Base-by-base conservation (phyloP, 192 early-diverging fungal species). In the Rhizophagus clarus region DNA sequence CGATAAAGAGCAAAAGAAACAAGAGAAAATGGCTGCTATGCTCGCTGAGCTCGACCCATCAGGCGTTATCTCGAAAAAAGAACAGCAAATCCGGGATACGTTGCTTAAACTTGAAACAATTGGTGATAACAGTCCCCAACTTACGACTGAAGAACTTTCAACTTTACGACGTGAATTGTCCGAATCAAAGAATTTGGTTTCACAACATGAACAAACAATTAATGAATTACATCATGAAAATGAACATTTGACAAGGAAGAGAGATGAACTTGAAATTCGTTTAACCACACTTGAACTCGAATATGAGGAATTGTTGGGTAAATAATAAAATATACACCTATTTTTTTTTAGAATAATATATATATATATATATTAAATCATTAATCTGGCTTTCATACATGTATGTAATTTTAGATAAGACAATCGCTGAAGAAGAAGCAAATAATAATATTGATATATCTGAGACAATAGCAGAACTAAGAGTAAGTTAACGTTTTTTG, bases 11-110 rank as follows among this genome's bases (percentile, higher is more conserved):
- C 91, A 91, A 85, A 88, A 89, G 81, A 94, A 95, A 86, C 85
- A 89, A 51, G 94, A 95, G 77, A 94, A 93, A 87, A 94, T 97
- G 90, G 92, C 91, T 9, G 85, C 92, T 78, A 96, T 96, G 90
- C 92, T 95, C 88, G 90, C 89, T 9, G 89, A 93, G 68, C 90
- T 97, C 56, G 94, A 94, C 76, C 91, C 93, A 40, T 91, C 93
- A 34, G 88, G 86, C n/a, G 90, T 89, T 64, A 91, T 95, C 63
- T 86, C 88, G 24, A 90, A 91, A 37, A 94, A 95, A 83, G 95
- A 97, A 79, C 87, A 90, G 71, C 89, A 93, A 62, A 86, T 95
- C 37, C 87, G 92, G 17, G 90, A 91, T 42, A 90, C 93, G 7
- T 83, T 97, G 3, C 81, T 85, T 67, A 91, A 92, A 78, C 86